Evolutionary conservation across 1,139 yeast species (phyloP).

Genomic region (Protomyces lactucae-debilis): DNA sequence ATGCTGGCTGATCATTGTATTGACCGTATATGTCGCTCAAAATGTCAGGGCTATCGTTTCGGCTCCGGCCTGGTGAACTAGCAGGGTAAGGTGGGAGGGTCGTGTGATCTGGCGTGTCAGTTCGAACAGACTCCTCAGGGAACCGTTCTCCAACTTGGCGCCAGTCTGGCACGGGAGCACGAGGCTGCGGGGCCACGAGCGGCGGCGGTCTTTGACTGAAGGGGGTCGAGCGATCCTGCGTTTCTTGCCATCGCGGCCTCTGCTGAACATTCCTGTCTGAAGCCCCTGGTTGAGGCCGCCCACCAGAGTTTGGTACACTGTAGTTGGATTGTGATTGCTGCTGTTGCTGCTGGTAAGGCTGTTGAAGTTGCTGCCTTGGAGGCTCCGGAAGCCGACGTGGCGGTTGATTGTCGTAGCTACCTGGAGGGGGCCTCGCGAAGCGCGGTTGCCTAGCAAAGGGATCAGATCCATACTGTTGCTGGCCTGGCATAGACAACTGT

Average conservation of each 20-base stretch:
- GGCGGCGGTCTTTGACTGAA: neutral
- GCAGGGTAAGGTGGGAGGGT: neutral
- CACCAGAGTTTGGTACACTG: neutral
- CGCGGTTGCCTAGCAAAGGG: neutral
- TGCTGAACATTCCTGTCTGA: neutral
- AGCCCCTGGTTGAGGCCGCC: neutral
- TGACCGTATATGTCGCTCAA: neutral
- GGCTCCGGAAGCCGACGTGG: neutral
- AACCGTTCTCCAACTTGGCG: neutral
- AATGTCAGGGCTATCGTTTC: neutral
- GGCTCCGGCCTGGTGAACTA: neutral
- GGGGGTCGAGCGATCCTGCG: neutral
- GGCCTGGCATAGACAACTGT: neutral
- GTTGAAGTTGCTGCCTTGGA: neutral
- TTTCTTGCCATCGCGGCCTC: neutral
- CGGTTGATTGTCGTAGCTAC: neutral
- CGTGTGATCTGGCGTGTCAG: neutral
- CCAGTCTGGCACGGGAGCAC: neutral
- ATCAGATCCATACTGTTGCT: neutral
- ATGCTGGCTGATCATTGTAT: neutral
- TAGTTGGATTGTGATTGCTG: neutral
- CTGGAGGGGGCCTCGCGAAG: neutral
- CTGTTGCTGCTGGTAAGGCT: neutral
- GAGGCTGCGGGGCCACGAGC: neutral
- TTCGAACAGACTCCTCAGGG: neutral